Conservation (phyloP, 1,284 basidiomycete species). For the Abortiporus biennis region DNA sequence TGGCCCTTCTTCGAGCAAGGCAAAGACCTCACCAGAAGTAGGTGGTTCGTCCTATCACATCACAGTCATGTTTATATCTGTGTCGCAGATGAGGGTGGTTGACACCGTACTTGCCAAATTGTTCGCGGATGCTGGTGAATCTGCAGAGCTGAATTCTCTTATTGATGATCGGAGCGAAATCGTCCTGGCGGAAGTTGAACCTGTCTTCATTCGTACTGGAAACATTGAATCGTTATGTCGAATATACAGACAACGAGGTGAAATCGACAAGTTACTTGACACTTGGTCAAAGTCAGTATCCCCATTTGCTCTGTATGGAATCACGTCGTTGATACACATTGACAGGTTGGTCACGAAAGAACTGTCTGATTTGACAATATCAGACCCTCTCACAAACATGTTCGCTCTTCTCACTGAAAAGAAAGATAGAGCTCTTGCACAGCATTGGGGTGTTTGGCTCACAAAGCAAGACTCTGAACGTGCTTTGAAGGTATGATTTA, state of each 20-base stretch:
- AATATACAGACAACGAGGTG: slow-evolving; percentile 53
- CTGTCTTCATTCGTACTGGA: slow-evolving; percentile 43
- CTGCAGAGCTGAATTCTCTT: slow-evolving; percentile 57
- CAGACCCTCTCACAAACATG: slow-evolving; percentile 68
- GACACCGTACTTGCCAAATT: slow-evolving; percentile 81
- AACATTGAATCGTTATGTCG: slow-evolving; percentile 63
- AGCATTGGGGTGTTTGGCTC: slow-evolving; percentile 81
- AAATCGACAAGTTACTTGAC: slow-evolving; percentile 58
- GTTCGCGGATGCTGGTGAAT: slow-evolving; percentile 51
- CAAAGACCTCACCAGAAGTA: slow-evolving; percentile 16
- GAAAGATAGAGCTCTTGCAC: slow-evolving; percentile 55
- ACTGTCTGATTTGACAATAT: slow-evolving; percentile 58
- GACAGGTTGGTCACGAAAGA: slow-evolving; percentile 67
- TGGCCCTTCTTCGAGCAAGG: slow-evolving; percentile 8
- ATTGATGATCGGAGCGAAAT: slow-evolving; percentile 56
- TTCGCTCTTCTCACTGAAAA: slow-evolving; percentile 55
- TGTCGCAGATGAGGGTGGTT: slow-evolving; percentile 46
- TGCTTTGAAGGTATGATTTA: slow-evolving; percentile 57
- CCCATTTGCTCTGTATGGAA: slow-evolving; percentile 1
- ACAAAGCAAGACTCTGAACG: slow-evolving; percentile 60
- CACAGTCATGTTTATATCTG: slow-evolving; percentile 15
- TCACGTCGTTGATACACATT: slow-evolving; percentile 5
- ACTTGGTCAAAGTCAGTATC: slow-evolving; percentile 63
- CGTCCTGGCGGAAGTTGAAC: slow-evolving; percentile 60
- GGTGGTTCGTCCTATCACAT: too few species aligned